Percentiles rank a stretch among this genome's conserved stretches.
Conservation (phyloP, 2,329 filamentous ascomycete genomes). For the Penicillium sp. region DNA sequence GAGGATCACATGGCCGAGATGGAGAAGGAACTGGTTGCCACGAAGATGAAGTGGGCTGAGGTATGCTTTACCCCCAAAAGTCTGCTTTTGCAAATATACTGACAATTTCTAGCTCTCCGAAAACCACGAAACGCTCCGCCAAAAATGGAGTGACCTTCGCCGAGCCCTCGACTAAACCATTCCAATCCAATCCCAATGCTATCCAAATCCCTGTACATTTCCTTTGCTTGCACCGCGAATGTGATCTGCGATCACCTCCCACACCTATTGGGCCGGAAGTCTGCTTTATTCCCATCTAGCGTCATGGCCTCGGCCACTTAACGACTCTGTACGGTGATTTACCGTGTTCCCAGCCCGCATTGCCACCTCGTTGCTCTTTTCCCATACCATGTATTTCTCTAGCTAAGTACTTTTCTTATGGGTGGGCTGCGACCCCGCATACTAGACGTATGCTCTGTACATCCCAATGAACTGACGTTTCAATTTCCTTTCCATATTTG, state of each 20-base stretch:
- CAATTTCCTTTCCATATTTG: not conserved
- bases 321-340: slow-evolving; percentile 7
- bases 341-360: slow-evolving; percentile 9
- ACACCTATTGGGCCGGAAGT: slow-evolving; percentile 15
- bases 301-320: slow-evolving; percentile 1
- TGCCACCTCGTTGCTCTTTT: slow-evolving; percentile 7
- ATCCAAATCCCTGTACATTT: slow-evolving; percentile 22
- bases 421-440: slow-evolving; percentile 2
- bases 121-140: slow-evolving; percentile 64
- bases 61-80: slow-evolving; percentile 49
- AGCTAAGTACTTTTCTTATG: not conserved
- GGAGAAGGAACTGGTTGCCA: slow-evolving; percentile 84
- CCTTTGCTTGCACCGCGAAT: slow-evolving; percentile 12
- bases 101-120: slow-evolving; percentile 56
- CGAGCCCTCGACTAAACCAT: slow-evolving; percentile 47
- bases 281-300: slow-evolving; percentile 7
- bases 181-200: no score
- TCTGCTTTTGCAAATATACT: not conserved
- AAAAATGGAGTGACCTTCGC: slow-evolving; percentile 70
- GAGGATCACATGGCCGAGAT: slow-evolving; percentile 89
- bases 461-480: slow-evolving; percentile 16
- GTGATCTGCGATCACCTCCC: slow-evolving; percentile 19
- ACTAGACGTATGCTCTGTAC: slow-evolving; percentile 26
- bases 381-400: slow-evolving; percentile 3
- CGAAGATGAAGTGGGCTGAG: slow-evolving; percentile 93